Evolutionary conservation across 1,284 basidiomycete genomes (phyloP), one percentile per base, ranked within the genome.

Genomic region (Trichosporon sp.): DNA sequence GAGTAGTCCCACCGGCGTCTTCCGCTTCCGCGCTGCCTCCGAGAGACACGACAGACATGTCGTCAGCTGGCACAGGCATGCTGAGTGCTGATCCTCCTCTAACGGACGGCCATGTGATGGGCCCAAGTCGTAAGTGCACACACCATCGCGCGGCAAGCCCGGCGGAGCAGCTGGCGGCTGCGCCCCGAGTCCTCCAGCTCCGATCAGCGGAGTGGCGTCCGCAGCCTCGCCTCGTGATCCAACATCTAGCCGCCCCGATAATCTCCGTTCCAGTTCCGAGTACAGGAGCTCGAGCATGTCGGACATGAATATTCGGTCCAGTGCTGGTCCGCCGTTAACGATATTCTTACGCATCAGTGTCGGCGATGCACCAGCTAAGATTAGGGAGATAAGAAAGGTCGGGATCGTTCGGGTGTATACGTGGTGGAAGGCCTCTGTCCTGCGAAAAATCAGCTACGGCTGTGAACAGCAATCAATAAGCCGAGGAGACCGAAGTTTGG

Each of bases 371-470:
- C 76, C 76, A 8, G 74, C 73, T 40, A 78, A 71, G 59, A 81
- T 80, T 57, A 81, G 70, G 27, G 76, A 70, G 61, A 81, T 79
- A 58, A 81, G 67, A 21, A 81, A 72, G 4, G 77, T 77, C 7
- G 79, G 78, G 23, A 81, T 61, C 2, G 75, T 73, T 19, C 72
- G 70, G 10, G 77, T 80, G 61, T 79, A 81, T 54, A 78, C 70
- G 61, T 79, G 76, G 64, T 81, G 79, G 61, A 80, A 81, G 23
- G 79, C 76, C 67, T 81, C 79, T 58, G 77, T 74, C 79, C 79
- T 81, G 64, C 11, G 57, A 13, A 32, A 32, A 21, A 21, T 44
- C 40, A 44, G 10, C 29, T 25, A 58, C 29, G 58, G 61, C 59
- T 21, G 25, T n/a, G 27, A 23, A 11, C 7, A 9, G 31, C 13